These are phyloP conservation scores for Graphiopsis chlorocephala DNA, from an alignment of 2,329 filamentous ascomycete species.

Conservation along the genomic window DNA sequence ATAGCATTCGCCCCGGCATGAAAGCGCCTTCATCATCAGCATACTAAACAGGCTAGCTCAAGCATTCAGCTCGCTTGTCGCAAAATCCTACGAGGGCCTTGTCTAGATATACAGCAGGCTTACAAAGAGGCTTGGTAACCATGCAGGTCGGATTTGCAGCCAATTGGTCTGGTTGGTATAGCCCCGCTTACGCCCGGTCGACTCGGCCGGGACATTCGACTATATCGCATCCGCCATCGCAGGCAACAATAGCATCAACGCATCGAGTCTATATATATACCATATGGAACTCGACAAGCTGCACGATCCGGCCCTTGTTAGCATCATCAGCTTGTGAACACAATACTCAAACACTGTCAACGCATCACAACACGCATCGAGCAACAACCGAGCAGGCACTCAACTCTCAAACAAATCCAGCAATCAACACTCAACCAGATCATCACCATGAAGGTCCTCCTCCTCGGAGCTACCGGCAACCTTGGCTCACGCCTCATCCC, in stretches of 20 bases:
- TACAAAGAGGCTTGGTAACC: background rate
- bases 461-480: constrained; percentile 23
- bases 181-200: constrained; percentile 1
- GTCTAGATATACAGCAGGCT: too few species aligned
- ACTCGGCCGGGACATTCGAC: background rate
- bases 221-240: background rate
- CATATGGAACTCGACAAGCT: background rate
- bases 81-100: background rate
- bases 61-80: background rate
- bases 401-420: background rate
- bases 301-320: background rate
- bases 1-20: background rate
- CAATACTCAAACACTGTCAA: background rate
- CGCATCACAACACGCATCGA: background rate
- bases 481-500: constrained; percentile 22
- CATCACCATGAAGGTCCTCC: constrained; percentile 20
- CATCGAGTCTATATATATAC: background rate
- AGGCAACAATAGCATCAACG: background rate
- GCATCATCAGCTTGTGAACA: background rate
- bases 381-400: background rate
- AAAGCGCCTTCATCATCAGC: too few species aligned
- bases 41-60: background rate
- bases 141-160: background rate
- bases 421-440: background rate
- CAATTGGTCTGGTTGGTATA: background rate